Percentiles rank a stretch among this genome's conserved stretches.
These are phyloP conservation scores for Copromyces sp. DNA, from an alignment of 495 filamentous ascomycete species.

Conservation along the genomic window DNA sequence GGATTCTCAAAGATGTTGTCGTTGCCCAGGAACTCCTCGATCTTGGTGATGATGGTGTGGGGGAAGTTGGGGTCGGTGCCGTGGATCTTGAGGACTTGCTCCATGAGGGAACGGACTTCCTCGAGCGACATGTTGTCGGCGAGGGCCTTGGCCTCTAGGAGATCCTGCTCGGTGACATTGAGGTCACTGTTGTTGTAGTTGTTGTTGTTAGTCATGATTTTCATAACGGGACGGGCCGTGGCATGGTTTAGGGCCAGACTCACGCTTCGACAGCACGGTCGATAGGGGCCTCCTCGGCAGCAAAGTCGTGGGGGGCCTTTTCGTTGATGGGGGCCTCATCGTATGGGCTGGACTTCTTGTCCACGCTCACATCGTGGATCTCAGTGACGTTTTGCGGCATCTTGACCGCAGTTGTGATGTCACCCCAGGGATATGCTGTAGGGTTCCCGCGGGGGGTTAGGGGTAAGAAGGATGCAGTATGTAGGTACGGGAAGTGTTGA, in stretches of 20 bases:
- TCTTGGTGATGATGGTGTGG: slow-evolving; percentile 18
- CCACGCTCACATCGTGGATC: neutral
- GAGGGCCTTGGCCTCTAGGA: slow-evolving; percentile 16
- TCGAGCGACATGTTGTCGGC: slow-evolving; percentile 17
- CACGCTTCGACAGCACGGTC: slow-evolving; percentile 5
- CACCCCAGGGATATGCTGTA: neutral
- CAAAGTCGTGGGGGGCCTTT: neutral
- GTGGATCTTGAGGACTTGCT: slow-evolving; percentile 25
- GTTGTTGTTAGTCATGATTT: neutral
- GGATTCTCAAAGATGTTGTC: slow-evolving; percentile 18
- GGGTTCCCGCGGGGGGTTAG: neutral
- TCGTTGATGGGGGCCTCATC: neutral
- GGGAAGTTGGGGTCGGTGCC: slow-evolving; percentile 31
- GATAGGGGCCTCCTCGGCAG: neutral
- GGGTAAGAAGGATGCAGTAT: neutral
- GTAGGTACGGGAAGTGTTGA: neutral
- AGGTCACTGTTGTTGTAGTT: slow-evolving; percentile 2
- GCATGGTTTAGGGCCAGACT: neutral
- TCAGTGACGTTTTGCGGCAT: neutral
- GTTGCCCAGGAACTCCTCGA: slow-evolving; percentile 26
- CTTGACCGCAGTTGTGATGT: neutral
- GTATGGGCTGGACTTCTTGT: neutral
- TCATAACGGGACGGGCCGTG: neutral
- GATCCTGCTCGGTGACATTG: slow-evolving; percentile 19
- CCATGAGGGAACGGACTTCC: slow-evolving; percentile 19